A percentile compares a stretch with the other conserved stretches of the same genome.
Conservation (phyloP, 768 basidiomycete species). For the Cystobasidium onofrii region DNA sequence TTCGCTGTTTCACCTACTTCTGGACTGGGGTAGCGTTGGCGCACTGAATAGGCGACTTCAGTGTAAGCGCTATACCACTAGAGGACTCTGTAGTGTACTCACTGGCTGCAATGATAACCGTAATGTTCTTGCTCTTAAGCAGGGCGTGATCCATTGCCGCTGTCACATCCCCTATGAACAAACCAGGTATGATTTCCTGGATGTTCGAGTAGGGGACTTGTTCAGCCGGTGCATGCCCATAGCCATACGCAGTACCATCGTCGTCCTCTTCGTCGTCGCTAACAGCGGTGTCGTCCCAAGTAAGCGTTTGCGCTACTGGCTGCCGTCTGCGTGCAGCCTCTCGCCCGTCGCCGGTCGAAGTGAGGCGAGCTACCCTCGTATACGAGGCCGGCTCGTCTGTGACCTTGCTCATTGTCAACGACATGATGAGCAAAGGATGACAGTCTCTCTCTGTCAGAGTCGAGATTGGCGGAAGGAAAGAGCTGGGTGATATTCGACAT, state of each 20-base stretch:
- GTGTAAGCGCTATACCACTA: neutral
- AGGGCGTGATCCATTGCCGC: conserved; percentile 23
- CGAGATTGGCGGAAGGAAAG: neutral
- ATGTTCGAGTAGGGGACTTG: conserved; percentile 23
- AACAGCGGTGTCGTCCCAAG: neutral
- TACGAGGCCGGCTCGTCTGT: neutral
- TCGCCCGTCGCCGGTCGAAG: neutral
- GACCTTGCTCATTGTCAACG: conserved; percentile 1
- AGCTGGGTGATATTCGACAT: neutral
- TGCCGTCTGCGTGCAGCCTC: neutral
- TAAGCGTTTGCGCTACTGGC: neutral
- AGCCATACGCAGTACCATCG: conserved; percentile 1
- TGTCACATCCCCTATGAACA: conserved; percentile 30
- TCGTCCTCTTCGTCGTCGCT: conserved; percentile 11
- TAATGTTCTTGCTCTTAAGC: conserved; percentile 33
- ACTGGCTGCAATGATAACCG: conserved; percentile 38
- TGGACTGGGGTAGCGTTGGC: conserved; percentile 37
- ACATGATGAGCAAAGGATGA: neutral
- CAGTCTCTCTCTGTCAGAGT: neutral
- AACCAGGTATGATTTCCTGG: conserved; percentile 28
- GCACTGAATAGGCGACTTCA: conserved; percentile 31
- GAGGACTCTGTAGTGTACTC: neutral
- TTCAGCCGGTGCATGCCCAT: conserved; percentile 2
- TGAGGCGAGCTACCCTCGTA: neutral
- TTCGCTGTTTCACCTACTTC: conserved; percentile 3